phyloP scores from a whole-genome alignment of 2,329 filamentous ascomycete species.

The Fusarium luffae region DNA sequence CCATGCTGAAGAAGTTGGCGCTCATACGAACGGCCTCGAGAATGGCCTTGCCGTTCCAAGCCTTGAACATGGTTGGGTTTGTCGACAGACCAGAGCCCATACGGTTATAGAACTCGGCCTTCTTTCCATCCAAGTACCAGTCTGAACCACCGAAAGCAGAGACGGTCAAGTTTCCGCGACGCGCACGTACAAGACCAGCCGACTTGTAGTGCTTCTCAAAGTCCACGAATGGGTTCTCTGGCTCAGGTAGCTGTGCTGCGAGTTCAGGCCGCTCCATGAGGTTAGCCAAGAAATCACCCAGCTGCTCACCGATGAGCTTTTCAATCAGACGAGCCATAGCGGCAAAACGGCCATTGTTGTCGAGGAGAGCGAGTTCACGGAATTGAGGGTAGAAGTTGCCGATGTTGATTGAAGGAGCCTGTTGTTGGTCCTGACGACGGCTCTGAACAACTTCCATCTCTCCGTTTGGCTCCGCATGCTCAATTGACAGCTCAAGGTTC shows the following conservation, averaged over 20 bases:
- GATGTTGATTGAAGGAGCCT: constrained; percentile 2
- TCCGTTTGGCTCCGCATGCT: constrained; percentile 12
- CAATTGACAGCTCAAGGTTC: constrained; percentile 18
- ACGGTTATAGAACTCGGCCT: constrained; percentile 26
- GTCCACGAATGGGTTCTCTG: constrained; percentile 6
- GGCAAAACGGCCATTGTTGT: constrained; percentile 8
- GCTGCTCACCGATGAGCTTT: constrained; percentile 5
- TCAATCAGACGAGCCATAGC: constrained; percentile 17
- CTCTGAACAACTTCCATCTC: constrained; percentile 22
- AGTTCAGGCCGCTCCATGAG: constrained; percentile 15
- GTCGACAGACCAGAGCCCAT: constrained; percentile 31
- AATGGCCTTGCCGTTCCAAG: constrained; percentile 30
- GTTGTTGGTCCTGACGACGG: constrained; percentile 12
- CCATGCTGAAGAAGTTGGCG: constrained; percentile 31
- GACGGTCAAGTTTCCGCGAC: constrained; percentile 19
- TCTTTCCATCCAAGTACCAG: constrained; percentile 29
- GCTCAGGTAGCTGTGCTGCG: neutral
- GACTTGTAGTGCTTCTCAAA: constrained; percentile 11
- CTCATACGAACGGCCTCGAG: constrained; percentile 22
- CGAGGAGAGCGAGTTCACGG: constrained; percentile 2
- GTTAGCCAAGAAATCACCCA: constrained; percentile 9
- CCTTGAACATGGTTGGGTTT: constrained; percentile 34
- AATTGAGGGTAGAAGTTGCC: constrained; percentile 19
- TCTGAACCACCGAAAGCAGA: constrained; percentile 31
- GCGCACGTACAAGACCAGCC: constrained; percentile 10